These are phyloP conservation scores for Gossypium ekmanianum DNA, from an alignment of 345 rosid genomes.

Conservation along the genomic window DNA sequence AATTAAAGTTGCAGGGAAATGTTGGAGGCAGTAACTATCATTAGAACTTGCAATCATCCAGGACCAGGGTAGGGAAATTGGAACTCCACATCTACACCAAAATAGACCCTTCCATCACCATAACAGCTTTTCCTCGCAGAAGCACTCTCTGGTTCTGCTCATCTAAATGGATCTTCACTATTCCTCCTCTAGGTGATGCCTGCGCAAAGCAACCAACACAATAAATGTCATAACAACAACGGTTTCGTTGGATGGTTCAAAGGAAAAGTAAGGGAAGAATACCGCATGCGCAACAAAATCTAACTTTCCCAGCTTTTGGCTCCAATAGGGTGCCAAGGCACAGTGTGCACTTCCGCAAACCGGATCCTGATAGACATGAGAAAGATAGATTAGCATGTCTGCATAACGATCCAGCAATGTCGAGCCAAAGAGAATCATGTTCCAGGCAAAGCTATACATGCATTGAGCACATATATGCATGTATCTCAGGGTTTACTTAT, in stretches of 20 bases:
- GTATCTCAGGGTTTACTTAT: not conserved
- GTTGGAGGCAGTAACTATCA: not conserved
- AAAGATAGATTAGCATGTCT: not conserved
- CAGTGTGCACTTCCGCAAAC: conserved; percentile 81
- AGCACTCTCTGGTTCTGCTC: conserved; percentile 48
- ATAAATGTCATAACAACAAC: not conserved
- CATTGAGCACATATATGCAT: not conserved
- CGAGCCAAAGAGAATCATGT: not conserved
- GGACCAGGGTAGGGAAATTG: not conserved
- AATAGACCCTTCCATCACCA: conserved; percentile 62
- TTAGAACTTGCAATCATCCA: not conserved
- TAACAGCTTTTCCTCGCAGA: conserved; percentile 59
- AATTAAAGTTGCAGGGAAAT: not conserved
- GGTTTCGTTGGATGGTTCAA: not conserved
- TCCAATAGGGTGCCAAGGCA: conserved; percentile 72
- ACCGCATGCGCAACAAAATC: conserved; percentile 54
- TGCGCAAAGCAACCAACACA: conserved; percentile 4
- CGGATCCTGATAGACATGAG: conserved; percentile 55
- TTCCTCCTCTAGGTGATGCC: conserved; percentile 74
- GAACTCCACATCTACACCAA: conserved; percentile 33
- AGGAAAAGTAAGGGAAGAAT: not conserved
- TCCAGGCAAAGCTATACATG: not conserved
- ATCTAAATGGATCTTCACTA: conserved; percentile 45
- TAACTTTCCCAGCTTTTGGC: conserved; percentile 53
- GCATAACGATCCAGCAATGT: not conserved